Evolutionary conservation across 2,329 filamentous ascomycete species (phyloP).

Genomic region (Drechslerella stenobrocha): DNA sequence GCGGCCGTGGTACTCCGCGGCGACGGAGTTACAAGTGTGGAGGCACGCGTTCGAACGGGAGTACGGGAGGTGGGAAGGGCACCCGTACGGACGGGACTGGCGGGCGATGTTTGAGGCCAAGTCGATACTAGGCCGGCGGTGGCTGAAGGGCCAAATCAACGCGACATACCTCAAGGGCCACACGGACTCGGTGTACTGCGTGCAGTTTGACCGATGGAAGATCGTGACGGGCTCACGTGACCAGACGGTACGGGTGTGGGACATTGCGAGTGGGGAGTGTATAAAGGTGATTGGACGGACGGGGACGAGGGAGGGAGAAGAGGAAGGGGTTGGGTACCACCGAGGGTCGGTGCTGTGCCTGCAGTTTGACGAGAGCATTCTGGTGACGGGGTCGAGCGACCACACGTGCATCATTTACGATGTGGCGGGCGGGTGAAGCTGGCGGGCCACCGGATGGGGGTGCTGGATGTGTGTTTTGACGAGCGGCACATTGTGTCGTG

Average conservation of each 20-base stretch:
- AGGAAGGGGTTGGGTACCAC: conserved; percentile 66
- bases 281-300: conserved; percentile 70
- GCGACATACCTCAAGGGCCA: conserved; percentile 91
- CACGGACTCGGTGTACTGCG: conserved; percentile 93
- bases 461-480: conserved; percentile 92
- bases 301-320: conserved; percentile 60
- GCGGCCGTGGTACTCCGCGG: conserved; percentile 62
- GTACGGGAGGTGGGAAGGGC: conserved; percentile 62
- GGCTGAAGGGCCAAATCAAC: conserved; percentile 75
- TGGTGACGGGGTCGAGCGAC: conserved; percentile 94
- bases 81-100: conserved; percentile 72
- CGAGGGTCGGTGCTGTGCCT: conserved; percentile 91
- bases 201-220: conserved; percentile 98
- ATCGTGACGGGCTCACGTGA: conserved; percentile 96
- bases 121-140: conserved; percentile 73
- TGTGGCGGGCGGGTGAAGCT: conserved; percentile 77
- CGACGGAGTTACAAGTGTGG: conserved; percentile 65
- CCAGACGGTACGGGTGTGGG: conserved; percentile 93
- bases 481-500: conserved; percentile 91
- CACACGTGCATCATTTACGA: conserved; percentile 89
- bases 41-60: conserved; percentile 64
- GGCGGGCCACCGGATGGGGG: conserved; percentile 77
- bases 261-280: conserved; percentile 85
- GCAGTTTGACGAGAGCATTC: conserved; percentile 88
- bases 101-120: conserved; percentile 79